Conservation (phyloP, 768 basidiomycete species). For the Pleurotus pulmonarius region DNA sequence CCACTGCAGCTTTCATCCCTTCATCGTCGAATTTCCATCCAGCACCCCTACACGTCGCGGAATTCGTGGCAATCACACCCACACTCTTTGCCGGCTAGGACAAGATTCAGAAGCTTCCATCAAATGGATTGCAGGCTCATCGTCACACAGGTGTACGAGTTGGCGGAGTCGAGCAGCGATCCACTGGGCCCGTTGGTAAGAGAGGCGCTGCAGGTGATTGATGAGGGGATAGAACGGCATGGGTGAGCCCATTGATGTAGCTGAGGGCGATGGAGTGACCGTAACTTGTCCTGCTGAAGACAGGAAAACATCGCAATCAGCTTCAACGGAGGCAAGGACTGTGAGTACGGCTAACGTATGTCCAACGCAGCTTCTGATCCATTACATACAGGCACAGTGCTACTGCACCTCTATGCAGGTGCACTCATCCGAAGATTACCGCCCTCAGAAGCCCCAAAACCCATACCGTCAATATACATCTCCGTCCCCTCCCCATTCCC, state of each 20-base stretch:
- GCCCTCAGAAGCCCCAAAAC: slow-evolving; percentile 30
- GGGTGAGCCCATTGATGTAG: slow-evolving; percentile 56
- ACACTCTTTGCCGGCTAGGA: neutral
- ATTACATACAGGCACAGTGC: slow-evolving; percentile 76
- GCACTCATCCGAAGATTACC: slow-evolving; percentile 50
- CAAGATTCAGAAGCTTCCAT: neutral
- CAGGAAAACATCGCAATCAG: slow-evolving; percentile 76
- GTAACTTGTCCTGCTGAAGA: slow-evolving; percentile 32
- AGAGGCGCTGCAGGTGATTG: slow-evolving; percentile 81
- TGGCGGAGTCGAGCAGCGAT: slow-evolving; percentile 48
- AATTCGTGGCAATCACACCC: neutral
- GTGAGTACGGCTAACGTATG: slow-evolving; percentile 41
- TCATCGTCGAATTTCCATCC: neutral
- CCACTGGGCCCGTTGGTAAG: slow-evolving; percentile 59
- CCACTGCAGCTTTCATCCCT: neutral
- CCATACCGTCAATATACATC: slow-evolving; percentile 78
- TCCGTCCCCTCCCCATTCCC: slow-evolving; percentile 87
- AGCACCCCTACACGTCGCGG: neutral
- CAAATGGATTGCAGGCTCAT: slow-evolving; percentile 49
- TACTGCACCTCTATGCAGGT: slow-evolving; percentile 84
- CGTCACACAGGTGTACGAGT: slow-evolving; percentile 54
- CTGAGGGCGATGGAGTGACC: slow-evolving; percentile 9
- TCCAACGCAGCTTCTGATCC: slow-evolving; percentile 3
- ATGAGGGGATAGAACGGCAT: slow-evolving; percentile 68
- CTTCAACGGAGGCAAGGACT: slow-evolving; percentile 99